These are phyloP conservation scores for Salicornia ramosissima DNA, from an alignment of 148 eudicot genomes.

Conservation along the genomic window DNA sequence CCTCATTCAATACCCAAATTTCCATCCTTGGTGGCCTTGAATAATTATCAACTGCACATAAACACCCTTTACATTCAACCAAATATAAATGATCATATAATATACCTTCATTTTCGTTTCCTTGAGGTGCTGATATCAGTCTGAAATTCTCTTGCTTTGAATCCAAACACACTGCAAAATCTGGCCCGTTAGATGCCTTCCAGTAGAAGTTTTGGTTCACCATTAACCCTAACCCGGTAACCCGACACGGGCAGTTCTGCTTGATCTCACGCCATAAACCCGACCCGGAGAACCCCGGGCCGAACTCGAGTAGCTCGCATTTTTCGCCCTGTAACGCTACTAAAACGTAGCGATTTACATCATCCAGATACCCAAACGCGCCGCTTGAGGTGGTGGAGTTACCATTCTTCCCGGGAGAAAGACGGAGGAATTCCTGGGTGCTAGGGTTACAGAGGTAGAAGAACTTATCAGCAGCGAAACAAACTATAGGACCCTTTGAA, in stretches of 20 bases:
- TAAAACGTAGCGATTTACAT: constrained; percentile 10
- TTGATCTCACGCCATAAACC: constrained; percentile 7
- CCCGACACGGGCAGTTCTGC: not conserved
- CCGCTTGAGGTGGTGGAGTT: not conserved
- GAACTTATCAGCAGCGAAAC: constrained; percentile 5
- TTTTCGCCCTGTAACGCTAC: not conserved
- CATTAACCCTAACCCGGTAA: constrained; percentile 20
- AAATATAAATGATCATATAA: constrained; percentile 22
- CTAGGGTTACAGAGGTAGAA: constrained; percentile 32
- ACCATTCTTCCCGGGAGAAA: constrained; percentile 7
- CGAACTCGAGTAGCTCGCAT: constrained; percentile 18
- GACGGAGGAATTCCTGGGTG: constrained; percentile 21
- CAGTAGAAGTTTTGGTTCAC: constrained; percentile 19
- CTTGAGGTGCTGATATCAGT: constrained; percentile 15
- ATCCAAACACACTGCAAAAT: constrained; percentile 24
- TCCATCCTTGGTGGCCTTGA: constrained; percentile 31
- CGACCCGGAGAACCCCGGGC: constrained; percentile 20
- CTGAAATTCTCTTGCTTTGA: not conserved
- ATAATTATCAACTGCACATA: constrained; percentile 31
- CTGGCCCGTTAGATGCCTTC: not conserved
- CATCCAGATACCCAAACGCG: constrained; percentile 17
- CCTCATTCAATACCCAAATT: constrained; percentile 21
- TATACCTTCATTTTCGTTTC: constrained; percentile 24
- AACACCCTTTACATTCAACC: constrained; percentile 27
- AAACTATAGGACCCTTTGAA: constrained; percentile 11